Base-by-base conservation (phyloP, 2,329 filamentous ascomycete genomes). In the Paraconiothyrium sp. region DNA sequence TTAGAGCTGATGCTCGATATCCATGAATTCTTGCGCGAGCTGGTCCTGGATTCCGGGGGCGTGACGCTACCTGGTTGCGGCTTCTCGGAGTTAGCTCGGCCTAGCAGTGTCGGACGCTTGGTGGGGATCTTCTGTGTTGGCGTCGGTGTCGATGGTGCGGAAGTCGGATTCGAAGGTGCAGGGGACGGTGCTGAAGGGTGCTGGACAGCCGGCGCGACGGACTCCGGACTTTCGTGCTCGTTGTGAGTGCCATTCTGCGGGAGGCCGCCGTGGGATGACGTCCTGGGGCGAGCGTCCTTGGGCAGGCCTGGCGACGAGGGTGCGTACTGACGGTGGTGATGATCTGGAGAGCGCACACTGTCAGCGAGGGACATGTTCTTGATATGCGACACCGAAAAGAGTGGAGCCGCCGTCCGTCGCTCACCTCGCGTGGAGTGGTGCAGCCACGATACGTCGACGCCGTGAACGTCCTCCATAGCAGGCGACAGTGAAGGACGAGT, bases 1-100 rank as follows among this genome's bases (percentile, higher is more conserved):
- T 97, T 97, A 67, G 92, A 94, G 66, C 93, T 96, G 68, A 98
- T 88, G 74, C 89, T 97, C 59, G 92, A 92, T 73, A 98, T 94
- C 95, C 95, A 99, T 14, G 94, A 97, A 64, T 89, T 90, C 58
- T 88, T 82, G 66, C 93, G 86, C 57, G 72, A 74, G 13, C 35
- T 59, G 32, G 67, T 60, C 58, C 69, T 76, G 10, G 66, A 34
- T 32, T 77, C 75, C 51, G 73, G 74, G 3, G 72, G 69, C 16
- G 76, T 72, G 48, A 65, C 60, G 44, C 60, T 69, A 24, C 64
- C 72, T 56, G 61, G 64, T 67, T 76, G 61, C 43, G 9, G 43
- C 68, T 76, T 80, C 37, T 82, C 78, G 20, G 76, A 71, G 65
- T 77, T 81, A 44, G 64, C 67, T 59, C 82, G 80, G 67, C 72